phyloP scores from a whole-genome alignment of 164 flowering plant genomes.

The Stephania japonica region DNA sequence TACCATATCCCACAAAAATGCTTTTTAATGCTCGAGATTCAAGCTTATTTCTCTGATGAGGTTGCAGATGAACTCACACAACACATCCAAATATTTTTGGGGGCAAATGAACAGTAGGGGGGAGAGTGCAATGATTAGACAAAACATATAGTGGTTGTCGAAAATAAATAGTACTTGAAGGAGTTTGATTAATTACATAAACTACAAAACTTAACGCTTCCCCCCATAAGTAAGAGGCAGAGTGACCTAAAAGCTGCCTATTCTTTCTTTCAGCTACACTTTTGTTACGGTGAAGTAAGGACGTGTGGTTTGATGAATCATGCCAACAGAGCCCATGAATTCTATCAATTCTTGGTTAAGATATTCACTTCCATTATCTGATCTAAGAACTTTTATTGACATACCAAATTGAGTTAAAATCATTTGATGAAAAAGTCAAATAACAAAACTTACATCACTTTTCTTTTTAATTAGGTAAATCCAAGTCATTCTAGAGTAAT shows the following conservation, averaged over 20 bases:
- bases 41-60: neutral
- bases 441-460: neutral
- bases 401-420: neutral
- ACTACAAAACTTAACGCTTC: neutral
- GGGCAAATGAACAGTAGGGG: neutral
- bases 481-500: neutral
- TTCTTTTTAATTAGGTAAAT: neutral
- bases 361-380: neutral
- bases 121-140: neutral
- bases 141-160: neutral
- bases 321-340: neutral
- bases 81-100: neutral
- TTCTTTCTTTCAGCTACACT: slow-evolving; percentile 1
- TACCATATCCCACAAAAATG: too few relatives aligned
- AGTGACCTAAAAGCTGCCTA: neutral
- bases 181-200: neutral
- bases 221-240: neutral
- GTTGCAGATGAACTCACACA: neutral
- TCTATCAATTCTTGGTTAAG: neutral
- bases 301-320: neutral
- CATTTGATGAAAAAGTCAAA: neutral
- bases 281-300: neutral
- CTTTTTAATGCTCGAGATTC: too few relatives aligned
- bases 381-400: neutral
- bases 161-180: neutral